Percentiles rank a stretch among this genome's conserved stretches.
These are phyloP conservation scores for Nitzschia inconspicua DNA, from an alignment of 108 stramenopile species.

Conservation along the genomic window DNA sequence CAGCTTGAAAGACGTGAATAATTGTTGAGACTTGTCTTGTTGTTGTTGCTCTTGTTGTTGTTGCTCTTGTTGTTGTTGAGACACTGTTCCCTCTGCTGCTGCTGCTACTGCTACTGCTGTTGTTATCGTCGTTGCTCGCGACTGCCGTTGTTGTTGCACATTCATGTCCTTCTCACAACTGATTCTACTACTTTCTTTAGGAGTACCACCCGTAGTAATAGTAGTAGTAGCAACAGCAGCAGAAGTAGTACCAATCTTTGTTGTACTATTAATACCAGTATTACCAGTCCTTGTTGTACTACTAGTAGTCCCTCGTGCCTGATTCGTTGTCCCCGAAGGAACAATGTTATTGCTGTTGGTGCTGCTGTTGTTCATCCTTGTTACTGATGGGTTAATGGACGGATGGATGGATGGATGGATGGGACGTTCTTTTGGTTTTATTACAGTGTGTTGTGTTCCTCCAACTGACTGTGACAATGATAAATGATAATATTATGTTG, in stretches of 20 bases:
- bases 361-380: too few species aligned
- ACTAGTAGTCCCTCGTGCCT: too few species aligned
- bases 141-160: neutral
- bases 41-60: neutral
- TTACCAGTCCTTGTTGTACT: too few species aligned
- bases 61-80: conserved; percentile 5
- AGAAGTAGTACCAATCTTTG: neutral
- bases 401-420: too few species aligned
- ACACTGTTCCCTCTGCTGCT: neutral
- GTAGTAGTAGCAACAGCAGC: neutral
- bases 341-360: too few species aligned
- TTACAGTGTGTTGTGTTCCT: too few species aligned
- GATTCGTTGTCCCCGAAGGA: too few species aligned
- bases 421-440: too few species aligned
- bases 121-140: neutral
- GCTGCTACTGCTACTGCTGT: neutral
- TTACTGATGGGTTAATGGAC: too few species aligned
- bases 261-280: neutral
- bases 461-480: too few species aligned
- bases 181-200: neutral
- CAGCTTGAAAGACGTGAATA: neutral
- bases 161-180: neutral
- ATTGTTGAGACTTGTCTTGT: neutral
- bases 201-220: neutral
- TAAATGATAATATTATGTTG: too few species aligned